These are phyloP conservation scores for Penicillium goetzii DNA, from an alignment of 495 filamentous ascomycete genomes.

Conservation along the genomic window DNA sequence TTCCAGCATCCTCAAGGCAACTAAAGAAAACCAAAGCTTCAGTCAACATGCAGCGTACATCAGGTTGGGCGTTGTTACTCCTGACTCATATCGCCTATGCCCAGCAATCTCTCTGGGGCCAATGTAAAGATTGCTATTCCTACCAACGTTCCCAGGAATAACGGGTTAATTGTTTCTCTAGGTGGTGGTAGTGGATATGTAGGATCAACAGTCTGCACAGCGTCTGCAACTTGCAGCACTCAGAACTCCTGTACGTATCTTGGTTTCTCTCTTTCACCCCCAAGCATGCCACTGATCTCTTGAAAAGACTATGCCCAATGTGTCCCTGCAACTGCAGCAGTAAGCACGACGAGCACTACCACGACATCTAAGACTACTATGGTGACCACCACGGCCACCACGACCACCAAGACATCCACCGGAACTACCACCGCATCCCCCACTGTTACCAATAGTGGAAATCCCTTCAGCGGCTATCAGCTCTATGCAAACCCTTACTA, in stretches of 20 bases:
- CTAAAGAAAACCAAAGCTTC: background rate
- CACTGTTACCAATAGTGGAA: constrained; percentile 39
- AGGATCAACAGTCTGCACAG: constrained; percentile 18
- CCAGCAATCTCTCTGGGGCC: constrained; percentile 16
- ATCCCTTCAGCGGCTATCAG: constrained; percentile 58
- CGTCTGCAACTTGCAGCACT: constrained; percentile 20
- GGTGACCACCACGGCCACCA: constrained; percentile 3
- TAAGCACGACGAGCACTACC: constrained; percentile 2
- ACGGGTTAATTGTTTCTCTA: constrained; percentile 6
- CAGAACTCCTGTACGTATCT: constrained; percentile 17
- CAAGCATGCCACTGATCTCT: background rate
- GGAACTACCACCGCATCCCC: constrained; percentile 8
- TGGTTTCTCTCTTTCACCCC: background rate
- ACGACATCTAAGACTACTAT: background rate
- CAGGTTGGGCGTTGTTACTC: constrained; percentile 2
- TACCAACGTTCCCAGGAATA: background rate
- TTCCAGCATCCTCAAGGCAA: background rate
- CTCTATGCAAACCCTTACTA: constrained; percentile 63
- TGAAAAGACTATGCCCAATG: constrained; percentile 19
- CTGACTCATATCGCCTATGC: constrained; percentile 10
- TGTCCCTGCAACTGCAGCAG: constrained; percentile 9
- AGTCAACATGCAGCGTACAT: constrained; percentile 10
- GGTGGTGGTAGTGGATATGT: constrained; percentile 19
- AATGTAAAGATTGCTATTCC: constrained; percentile 7
- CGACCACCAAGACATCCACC: constrained; percentile 10